Percentiles rank a stretch among this genome's conserved stretches.
These are phyloP conservation scores for Kurtzmaniella quercitrusa DNA, from an alignment of 1,139 yeast genomes.

Conservation along the genomic window DNA sequence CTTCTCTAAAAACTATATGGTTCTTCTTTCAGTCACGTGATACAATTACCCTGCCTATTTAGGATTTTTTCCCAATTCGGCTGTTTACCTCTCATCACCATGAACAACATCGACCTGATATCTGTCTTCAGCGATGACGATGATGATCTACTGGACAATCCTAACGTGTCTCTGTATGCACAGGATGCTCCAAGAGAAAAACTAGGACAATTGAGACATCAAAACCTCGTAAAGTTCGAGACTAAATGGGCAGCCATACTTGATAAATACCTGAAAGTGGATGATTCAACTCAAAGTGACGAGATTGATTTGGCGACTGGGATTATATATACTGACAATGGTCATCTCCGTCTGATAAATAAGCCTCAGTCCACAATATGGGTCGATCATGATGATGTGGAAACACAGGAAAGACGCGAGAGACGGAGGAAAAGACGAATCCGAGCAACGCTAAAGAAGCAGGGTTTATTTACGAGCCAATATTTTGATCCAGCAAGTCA, in stretches of 20 bases:
- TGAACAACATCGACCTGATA: conserved; percentile 1
- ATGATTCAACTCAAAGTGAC: conserved; percentile 55
- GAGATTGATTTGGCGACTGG: conserved; percentile 63
- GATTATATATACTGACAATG: conserved; percentile 54
- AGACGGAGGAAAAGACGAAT: neutral
- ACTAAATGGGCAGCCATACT: conserved; percentile 55
- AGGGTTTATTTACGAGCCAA: neutral
- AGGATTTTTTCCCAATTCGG: neutral
- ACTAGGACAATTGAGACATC: conserved; percentile 5
- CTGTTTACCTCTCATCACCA: neutral
- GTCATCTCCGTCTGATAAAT: conserved; percentile 34
- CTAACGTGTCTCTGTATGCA: neutral
- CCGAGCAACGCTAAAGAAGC: neutral
- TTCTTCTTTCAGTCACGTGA: too few species aligned
- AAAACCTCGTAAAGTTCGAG: conserved; percentile 21
- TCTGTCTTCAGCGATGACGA: neutral
- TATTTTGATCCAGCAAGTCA: neutral
- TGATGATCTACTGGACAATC: neutral
- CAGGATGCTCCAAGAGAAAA: conserved; percentile 9
- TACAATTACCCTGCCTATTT: neutral
- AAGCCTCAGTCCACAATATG: neutral
- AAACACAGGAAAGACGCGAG: conserved; percentile 2
- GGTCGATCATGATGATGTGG: conserved; percentile 1
- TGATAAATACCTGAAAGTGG: conserved; percentile 47
- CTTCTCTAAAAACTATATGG: too few species aligned